Base-by-base conservation (phyloP, 164 flowering plant genomes). In the Dillenia turbinata region DNA sequence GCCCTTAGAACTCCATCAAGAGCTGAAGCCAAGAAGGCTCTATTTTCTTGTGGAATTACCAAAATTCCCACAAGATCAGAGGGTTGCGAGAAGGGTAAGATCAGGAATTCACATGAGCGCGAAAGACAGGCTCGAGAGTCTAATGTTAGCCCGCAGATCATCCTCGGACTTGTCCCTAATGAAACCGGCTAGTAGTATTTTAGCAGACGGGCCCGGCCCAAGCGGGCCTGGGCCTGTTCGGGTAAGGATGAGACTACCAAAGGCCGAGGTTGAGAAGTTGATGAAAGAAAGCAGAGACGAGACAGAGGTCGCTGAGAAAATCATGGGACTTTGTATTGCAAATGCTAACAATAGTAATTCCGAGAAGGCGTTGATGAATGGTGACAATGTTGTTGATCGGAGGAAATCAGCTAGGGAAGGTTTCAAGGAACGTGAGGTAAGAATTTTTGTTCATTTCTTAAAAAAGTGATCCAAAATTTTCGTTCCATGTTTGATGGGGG, bases 291-390 rank as follows among this genome's bases (percentile, higher is more conserved):
- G 93, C 66, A 74, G 46, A 45, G 80, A 80, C 58, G 84, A 74
- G 15, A 67, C 77, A 0, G 98, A 92, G 60, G 89, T 78, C 0
- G 92, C 92, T 0, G 80, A 83, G 79, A 92, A 73, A 76, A 81
- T 92, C 44, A 62, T 83, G 74, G 73, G 66, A 8, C 84, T 92
- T 43, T 89, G 75, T 53, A 33, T 76, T 47, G 71, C 50, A 8
- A 63, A 69, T 12, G 19, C 16, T 12, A 40, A 60, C 26, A 57
- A 40, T 46, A 16, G 49, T 8, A 33, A 33, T 33, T 33, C 40
- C 6, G 40, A 33, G 70, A 45, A 22, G 24, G 33, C 47, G 56
- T 5, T 54, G 48, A 10, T 50, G 52, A 56, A 43, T 33, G 40
- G 5, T 33, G 7, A 33, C 40, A 33, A 5, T 33, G 40, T 33